These are phyloP conservation scores for Trichothecium sympodiale DNA, from an alignment of 2,329 filamentous ascomycete species.

Conservation along the genomic window DNA sequence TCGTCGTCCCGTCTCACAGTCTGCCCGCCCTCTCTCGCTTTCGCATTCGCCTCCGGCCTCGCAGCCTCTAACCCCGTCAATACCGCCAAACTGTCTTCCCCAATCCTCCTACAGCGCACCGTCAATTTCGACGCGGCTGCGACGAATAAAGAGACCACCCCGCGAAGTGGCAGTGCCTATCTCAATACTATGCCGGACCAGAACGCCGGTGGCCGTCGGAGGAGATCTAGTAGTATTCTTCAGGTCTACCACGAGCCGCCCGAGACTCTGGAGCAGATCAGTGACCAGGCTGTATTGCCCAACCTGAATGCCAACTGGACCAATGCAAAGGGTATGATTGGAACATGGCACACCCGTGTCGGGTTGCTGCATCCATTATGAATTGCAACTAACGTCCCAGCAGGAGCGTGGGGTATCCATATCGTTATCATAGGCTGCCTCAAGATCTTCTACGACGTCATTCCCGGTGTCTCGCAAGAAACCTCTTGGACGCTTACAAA, in stretches of 20 bases:
- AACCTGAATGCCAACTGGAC: constrained; percentile 99
- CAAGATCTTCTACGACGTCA: constrained; percentile 95
- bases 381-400: not conserved
- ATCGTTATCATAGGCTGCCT: constrained; percentile 81
- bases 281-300: constrained; percentile 85
- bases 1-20: constrained; percentile 10
- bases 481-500: constrained; percentile 98
- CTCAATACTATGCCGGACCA: constrained; percentile 49
- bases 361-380: not conserved
- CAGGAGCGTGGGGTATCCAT: constrained; percentile 97
- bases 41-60: constrained; percentile 5
- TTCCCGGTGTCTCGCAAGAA: constrained; percentile 93
- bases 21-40: not conserved
- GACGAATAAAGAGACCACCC: constrained; percentile 19
- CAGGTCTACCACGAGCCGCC: constrained; percentile 91
- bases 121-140: constrained; percentile 70
- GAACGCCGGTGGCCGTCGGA: constrained; percentile 61
- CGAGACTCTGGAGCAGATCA: constrained; percentile 95
- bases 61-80: constrained; percentile 29
- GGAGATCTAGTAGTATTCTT: constrained; percentile 89
- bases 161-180: constrained; percentile 49
- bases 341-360: constrained; percentile 1
- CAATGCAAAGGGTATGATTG: constrained; percentile 78
- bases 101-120: constrained; percentile 75
- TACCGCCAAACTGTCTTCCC: constrained; percentile 95